A percentile compares a stretch with the other conserved stretches of the same genome.
Conservation (phyloP, 345 rosid genomes). For the Gossypium longicalyx region DNA sequence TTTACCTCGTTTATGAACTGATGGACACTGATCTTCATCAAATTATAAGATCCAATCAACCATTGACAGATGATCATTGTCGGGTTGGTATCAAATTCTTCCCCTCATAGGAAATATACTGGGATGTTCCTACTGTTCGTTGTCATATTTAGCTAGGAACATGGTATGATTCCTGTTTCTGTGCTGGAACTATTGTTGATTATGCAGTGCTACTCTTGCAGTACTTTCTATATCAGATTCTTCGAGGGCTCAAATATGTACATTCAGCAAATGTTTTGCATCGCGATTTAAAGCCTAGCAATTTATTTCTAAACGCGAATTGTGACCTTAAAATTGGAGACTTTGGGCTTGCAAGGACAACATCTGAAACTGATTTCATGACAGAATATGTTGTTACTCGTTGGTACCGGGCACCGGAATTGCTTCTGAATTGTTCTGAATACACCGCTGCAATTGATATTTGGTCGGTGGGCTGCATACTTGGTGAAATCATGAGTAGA, state of each 20-base stretch:
- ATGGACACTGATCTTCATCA: constrained; percentile 98
- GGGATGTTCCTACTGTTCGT: background rate
- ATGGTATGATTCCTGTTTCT: background rate
- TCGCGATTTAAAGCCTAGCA: constrained; percentile 97
- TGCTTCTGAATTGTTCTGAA: constrained; percentile 97
- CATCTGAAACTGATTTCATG: constrained; percentile 99
- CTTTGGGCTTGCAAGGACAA: constrained; percentile 97
- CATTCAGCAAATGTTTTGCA: constrained; percentile 94
- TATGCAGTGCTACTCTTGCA: constrained; percentile 37
- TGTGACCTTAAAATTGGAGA: constrained; percentile 98
- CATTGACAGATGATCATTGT: constrained; percentile 80
- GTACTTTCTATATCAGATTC: constrained; percentile 92
- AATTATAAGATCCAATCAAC: constrained; percentile 81
- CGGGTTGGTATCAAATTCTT: constrained; percentile 47
- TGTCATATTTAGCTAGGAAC: background rate
- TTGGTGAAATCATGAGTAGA: constrained; percentile 89
- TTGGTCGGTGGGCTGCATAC: constrained; percentile 99
- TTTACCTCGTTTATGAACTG: constrained; percentile 82
- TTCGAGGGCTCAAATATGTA: constrained; percentile 92
- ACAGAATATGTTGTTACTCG: constrained; percentile 98
- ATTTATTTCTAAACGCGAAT: constrained; percentile 80
- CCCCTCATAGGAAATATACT: background rate
- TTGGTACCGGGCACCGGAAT: constrained; percentile 98
- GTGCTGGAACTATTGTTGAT: constrained; percentile 22
- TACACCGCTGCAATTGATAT: constrained; percentile 98